These are phyloP conservation scores for Sporothrix protearum DNA, from an alignment of 2,329 filamentous ascomycete species.

Conservation along the genomic window DNA sequence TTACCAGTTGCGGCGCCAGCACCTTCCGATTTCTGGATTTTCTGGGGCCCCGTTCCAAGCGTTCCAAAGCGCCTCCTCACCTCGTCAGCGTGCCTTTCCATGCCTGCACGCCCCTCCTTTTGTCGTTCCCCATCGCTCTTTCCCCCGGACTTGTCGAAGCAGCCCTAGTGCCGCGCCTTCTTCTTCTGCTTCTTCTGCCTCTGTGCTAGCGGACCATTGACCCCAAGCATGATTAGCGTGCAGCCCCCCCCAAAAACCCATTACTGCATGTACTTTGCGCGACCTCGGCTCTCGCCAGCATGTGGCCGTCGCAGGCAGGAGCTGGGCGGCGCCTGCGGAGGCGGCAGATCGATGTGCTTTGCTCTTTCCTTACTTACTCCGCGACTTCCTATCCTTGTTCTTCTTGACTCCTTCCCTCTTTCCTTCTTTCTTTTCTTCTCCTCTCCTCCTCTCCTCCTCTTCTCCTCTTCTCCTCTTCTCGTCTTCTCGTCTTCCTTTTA, in stretches of 20 bases:
- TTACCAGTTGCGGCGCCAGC: constrained; percentile 4
- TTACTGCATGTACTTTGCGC: constrained; percentile 5
- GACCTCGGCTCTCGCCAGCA: constrained; percentile 31
- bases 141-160: constrained; percentile 2
- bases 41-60: constrained; percentile 13
- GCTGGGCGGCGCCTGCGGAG: constrained; percentile 13
- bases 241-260: background rate
- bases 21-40: background rate
- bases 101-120: background rate
- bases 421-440: background rate
- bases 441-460: background rate
- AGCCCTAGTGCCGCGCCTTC: background rate
- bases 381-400: background rate
- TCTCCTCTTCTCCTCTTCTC: background rate
- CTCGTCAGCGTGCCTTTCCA: constrained; percentile 6
- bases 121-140: background rate
- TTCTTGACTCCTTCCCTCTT: background rate
- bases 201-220: background rate
- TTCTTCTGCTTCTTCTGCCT: background rate
- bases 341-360: constrained; percentile 8
- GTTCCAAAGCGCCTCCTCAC: constrained; percentile 7
- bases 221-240: constrained; percentile 19
- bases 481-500: background rate
- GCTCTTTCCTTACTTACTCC: background rate
- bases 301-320: constrained; percentile 24